Percentiles rank a stretch among this genome's conserved stretches.
phyloP scores from a whole-genome alignment of 2,329 filamentous ascomycete species.

The Neofusicoccum parvum region DNA sequence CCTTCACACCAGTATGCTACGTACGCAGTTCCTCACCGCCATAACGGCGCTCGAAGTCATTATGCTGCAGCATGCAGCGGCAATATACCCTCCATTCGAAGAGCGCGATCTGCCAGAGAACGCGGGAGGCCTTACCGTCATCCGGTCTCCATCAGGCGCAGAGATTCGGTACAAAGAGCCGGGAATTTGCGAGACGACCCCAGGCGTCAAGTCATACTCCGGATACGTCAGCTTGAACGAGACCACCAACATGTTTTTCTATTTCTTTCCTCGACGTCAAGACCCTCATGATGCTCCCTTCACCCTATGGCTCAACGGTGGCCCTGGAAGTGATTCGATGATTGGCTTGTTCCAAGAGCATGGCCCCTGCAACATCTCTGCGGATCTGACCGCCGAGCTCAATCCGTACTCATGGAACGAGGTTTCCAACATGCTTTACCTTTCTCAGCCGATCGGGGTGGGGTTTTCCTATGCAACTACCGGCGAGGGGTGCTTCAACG shows the following conservation, averaged over 20 bases:
- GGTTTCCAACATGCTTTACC: slow-evolving; percentile 41
- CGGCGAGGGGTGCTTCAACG: neutral
- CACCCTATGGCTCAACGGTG: slow-evolving; percentile 47
- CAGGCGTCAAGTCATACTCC: slow-evolving; percentile 41
- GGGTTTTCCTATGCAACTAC: slow-evolving; percentile 42
- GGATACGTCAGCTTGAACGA: slow-evolving; percentile 40
- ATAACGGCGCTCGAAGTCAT: neutral
- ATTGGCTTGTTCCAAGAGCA: slow-evolving; percentile 40
- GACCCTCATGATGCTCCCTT: slow-evolving; percentile 40
- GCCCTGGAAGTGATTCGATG: slow-evolving; percentile 49
- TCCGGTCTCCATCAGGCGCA: slow-evolving; percentile 37
- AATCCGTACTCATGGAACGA: slow-evolving; percentile 46
- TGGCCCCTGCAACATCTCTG: slow-evolving; percentile 49
- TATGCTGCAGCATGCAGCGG: neutral
- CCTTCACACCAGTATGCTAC: neutral
- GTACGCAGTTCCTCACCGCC: neutral
- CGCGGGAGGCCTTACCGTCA: slow-evolving; percentile 27
- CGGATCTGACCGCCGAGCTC: slow-evolving; percentile 37
- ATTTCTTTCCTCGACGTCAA: slow-evolving; percentile 53
- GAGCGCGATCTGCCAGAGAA: neutral
- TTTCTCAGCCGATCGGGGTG: slow-evolving; percentile 43
- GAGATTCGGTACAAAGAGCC: slow-evolving; percentile 19
- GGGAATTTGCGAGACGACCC: slow-evolving; percentile 41
- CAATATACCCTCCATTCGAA: neutral
- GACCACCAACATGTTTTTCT: slow-evolving; percentile 46